A percentile compares a stretch with the other conserved stretches of the same genome.
phyloP scores from a whole-genome alignment of 2,329 filamentous ascomycete species.

The Sporothrix luriei region DNA sequence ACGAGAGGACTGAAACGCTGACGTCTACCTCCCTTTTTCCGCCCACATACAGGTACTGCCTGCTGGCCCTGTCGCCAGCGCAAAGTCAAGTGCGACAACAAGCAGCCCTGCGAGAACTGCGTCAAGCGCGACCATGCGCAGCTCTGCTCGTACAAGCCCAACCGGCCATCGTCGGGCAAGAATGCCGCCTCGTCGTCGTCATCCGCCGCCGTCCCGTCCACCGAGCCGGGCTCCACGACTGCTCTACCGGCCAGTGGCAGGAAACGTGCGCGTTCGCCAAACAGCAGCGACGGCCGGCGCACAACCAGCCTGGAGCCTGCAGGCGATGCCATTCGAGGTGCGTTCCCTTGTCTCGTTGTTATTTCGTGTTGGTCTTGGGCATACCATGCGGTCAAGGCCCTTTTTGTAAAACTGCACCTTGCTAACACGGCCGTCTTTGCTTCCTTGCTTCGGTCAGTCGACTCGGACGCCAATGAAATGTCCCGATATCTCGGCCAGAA shows the following conservation, averaged over 20 bases:
- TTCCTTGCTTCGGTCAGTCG: slow-evolving; percentile 43
- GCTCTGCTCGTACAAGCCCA: slow-evolving; percentile 69
- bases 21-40: not conserved
- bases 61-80: slow-evolving; percentile 70
- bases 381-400: not conserved
- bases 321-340: slow-evolving; percentile 33
- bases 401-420: not conserved
- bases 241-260: slow-evolving; percentile 39
- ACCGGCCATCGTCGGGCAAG: slow-evolving; percentile 50
- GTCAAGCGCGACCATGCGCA: slow-evolving; percentile 66
- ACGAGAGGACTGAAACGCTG: not conserved
- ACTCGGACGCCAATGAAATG: slow-evolving; percentile 57
- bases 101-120: slow-evolving; percentile 69
- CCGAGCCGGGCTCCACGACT: slow-evolving; percentile 26
- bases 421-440: not conserved
- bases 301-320: slow-evolving; percentile 30
- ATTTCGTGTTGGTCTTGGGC: not conserved
- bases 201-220: slow-evolving; percentile 8
- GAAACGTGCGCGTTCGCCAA: slow-evolving; percentile 52
- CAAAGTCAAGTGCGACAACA: slow-evolving; percentile 71
- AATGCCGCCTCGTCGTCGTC: slow-evolving; percentile 40
- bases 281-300: slow-evolving; percentile 43
- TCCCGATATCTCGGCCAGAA: slow-evolving; percentile 68
- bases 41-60: slow-evolving; percentile 55
- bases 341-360: slow-evolving; percentile 28